These are phyloP conservation scores for Multifurca ochricompacta DNA, from an alignment of 768 basidiomycete genomes.

Conservation along the genomic window DNA sequence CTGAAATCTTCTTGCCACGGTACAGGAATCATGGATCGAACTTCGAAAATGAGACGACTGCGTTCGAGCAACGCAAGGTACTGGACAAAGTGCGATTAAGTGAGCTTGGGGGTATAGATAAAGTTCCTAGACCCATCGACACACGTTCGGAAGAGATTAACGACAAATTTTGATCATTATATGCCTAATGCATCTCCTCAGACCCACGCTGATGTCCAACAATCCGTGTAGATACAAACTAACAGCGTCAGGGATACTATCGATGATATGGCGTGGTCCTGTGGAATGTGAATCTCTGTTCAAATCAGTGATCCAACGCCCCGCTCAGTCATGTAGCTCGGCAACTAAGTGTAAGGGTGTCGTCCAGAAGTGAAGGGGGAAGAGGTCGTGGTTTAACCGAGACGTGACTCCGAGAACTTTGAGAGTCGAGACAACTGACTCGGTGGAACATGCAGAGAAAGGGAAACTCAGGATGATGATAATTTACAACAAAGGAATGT, in stretches of 20 bases:
- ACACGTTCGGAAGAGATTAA: background rate
- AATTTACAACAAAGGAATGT: too few relatives aligned
- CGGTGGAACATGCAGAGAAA: too few relatives aligned
- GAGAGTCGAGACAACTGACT: too few relatives aligned
- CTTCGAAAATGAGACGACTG: slow-evolving; percentile 78
- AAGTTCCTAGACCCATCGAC: background rate
- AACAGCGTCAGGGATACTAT: background rate
- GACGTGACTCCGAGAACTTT: too few relatives aligned
- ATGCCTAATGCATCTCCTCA: background rate
- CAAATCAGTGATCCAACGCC: too few relatives aligned
- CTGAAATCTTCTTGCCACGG: background rate
- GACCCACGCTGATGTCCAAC: background rate
- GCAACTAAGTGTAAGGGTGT: too few relatives aligned
- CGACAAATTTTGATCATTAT: background rate
- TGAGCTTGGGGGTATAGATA: background rate
- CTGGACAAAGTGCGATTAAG: slow-evolving; percentile 34
- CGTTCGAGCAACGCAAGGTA: slow-evolving; percentile 68
- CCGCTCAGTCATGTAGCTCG: too few relatives aligned
- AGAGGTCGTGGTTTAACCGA: too few relatives aligned
- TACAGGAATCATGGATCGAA: slow-evolving; percentile 36
- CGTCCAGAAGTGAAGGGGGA: too few relatives aligned
- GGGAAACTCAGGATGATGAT: too few relatives aligned
- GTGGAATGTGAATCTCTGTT: background rate
- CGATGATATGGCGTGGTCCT: background rate
- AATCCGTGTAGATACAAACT: background rate